Percentiles rank a stretch among this genome's conserved stretches.
Evolutionary conservation across 495 filamentous ascomycete species (phyloP).

Genomic region (Hypomontagnella monticulosa): DNA sequence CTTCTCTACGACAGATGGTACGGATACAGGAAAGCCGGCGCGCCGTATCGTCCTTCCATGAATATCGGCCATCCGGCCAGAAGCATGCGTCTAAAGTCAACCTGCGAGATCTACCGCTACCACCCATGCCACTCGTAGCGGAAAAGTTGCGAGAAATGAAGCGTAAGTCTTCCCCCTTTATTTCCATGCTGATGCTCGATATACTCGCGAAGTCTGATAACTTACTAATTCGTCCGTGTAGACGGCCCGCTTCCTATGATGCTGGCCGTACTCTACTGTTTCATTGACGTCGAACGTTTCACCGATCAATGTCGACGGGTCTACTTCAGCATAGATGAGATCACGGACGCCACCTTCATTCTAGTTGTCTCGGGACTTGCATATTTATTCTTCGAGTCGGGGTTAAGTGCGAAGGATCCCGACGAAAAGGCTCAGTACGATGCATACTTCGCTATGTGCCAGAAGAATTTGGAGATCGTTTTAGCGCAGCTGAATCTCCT

Average conservation of each 20-base stretch:
- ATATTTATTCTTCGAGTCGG: conserved; percentile 64
- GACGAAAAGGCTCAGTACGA: conserved; percentile 51
- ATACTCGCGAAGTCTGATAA: not conserved
- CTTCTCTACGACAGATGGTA: conserved; percentile 66
- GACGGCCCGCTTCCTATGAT: conserved; percentile 49
- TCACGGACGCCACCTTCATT: conserved; percentile 64
- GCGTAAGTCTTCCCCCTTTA: conserved; percentile 31
- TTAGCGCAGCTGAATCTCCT: conserved; percentile 66
- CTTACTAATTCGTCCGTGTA: conserved; percentile 22
- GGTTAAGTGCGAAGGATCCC: conserved; percentile 46
- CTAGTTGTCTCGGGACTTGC: conserved; percentile 66
- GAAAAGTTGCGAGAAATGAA: conserved; percentile 60
- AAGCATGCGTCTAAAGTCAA: conserved; percentile 53
- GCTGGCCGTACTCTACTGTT: conserved; percentile 52
- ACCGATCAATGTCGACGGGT: conserved; percentile 66
- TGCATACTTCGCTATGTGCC: conserved; percentile 56
- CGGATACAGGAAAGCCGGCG: conserved; percentile 55
- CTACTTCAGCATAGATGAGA: conserved; percentile 68
- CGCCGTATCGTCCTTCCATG: conserved; percentile 45
- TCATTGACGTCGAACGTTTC: conserved; percentile 63
- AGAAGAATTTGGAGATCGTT: conserved; percentile 67
- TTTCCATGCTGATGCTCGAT: no score
- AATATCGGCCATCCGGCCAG: conserved; percentile 55
- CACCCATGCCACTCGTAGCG: conserved; percentile 62
- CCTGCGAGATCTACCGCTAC: conserved; percentile 63